Evolutionary conservation across 257 asterid genomes (phyloP), one percentile per base, ranked within the genome.

Genomic region (Anisodus tanguticus): DNA sequence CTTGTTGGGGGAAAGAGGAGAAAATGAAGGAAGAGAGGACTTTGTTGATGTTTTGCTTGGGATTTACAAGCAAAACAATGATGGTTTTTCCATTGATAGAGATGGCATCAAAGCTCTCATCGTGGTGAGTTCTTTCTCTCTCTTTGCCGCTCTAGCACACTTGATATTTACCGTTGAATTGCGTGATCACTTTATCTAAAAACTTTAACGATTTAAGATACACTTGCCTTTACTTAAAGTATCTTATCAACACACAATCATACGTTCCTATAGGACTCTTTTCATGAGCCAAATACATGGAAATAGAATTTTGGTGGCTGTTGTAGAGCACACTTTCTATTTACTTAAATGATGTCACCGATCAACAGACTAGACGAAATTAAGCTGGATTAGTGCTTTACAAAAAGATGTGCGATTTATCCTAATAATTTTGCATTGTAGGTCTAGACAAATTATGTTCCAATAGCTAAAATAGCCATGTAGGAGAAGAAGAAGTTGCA

Each of bases 21-120:
- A 41, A 5, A 22, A 0, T 58, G 86, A 74, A 8, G 51, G 17
- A 0, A 81, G 5, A 10, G 88, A 74, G 43, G 88, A 91, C 16
- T 87, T 92, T 26, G 91, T 91, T 1, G 93, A 92, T 60, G 83
- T 89, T 41, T 85, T 92, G 88, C 90, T 91, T 41, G 84, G 88
- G 6, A 69, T 86, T 86, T 87, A 87, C 59, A 82, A 82, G 16
- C 59, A 72, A 72, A 47, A 47, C 6, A 47, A n/a, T 39, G 59
- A 9, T n/a, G 41, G 11, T 3, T 47, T 72, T 72, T 45, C 59
- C 13, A 47, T 72, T 43, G 59, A 72, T 1, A 45, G 80, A 45
- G 80, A 72, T 72, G 59, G 59, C 0, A 72, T 72, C 80, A 19
- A 72, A 72, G 80, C 59, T 45, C 41, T 72, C 41, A 47, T 10